Evolutionary conservation across 768 basidiomycete species (phyloP), one percentile per base, ranked within the genome.

Genomic region (Boletus huronensis): DNA sequence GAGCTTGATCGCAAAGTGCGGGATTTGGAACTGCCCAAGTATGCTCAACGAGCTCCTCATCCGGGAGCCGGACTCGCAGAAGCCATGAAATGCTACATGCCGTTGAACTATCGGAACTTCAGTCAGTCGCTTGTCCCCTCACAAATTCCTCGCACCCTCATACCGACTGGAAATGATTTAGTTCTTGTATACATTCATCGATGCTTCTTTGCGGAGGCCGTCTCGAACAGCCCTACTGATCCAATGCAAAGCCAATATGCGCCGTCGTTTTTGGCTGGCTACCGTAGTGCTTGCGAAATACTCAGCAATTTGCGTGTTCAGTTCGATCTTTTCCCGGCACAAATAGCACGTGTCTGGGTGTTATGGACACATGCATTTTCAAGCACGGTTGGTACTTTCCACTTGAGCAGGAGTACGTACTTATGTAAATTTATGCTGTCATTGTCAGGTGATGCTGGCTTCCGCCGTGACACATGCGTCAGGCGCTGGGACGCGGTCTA

Each of bases 51-150:
- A 3, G 55, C 75, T 0, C 74, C 79, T 0, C 78, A 80, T 1
- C 65, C 77, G 56, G 79, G 80, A 8, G 72, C 72, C 1, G 80
- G 81, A 3, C 72, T 89, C 11, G 73, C 77, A 9, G 73, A 83
- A 64, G 82, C 83, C 7, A 89, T 90, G 88, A 81, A 79, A 34
- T 80, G 84, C 66, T 88, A 81, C 62, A 89, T 89, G 88, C 84
- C 88, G 1, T 75, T 70, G 32, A 88, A 89, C 63, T 90, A 89
- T 66, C 79, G 84, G 1, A 81, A 87, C 61, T 73, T 85, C 34
- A 82, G 88, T 88, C 23, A 62, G 84, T 63, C 68, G 3, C 32
- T 34, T 19, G 16, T 16, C 7, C 1, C 3, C 44, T 41, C 50
- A 7, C 43, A 11, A 7, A 41, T 25, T 40, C 40, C 19, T 10